Evolutionary conservation across 1,284 basidiomycete species (phyloP).

Genomic region (Exsudoporus floridanus): DNA sequence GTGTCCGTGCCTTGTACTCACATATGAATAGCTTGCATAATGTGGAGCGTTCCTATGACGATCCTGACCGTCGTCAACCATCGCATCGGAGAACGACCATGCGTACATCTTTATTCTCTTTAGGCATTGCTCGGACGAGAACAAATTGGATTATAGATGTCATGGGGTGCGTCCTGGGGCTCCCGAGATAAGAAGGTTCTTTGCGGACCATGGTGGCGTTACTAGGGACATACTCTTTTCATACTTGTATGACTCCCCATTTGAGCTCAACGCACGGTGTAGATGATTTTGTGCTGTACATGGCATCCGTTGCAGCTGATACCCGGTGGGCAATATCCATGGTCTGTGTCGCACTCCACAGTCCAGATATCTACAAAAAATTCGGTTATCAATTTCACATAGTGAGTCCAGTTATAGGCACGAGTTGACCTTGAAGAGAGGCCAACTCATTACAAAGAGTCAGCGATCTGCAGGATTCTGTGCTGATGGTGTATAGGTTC

Average conservation of each 20-base stretch:
- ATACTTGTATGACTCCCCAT: not conserved
- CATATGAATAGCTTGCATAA: not conserved
- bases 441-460: not conserved
- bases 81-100: not conserved
- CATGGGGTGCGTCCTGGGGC: no score
- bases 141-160: not conserved
- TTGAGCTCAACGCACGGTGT: not conserved
- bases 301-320: not conserved
- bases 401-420: not conserved
- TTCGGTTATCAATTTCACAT: not conserved
- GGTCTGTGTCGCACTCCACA: not conserved
- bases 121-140: not conserved
- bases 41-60: slow-evolving; percentile 2
- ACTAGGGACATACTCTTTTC: not conserved
- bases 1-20: not conserved
- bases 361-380: not conserved
- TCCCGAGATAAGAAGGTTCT: not conserved
- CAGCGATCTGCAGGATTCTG: not conserved
- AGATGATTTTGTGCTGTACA: no score
- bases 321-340: not conserved
- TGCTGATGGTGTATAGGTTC: not conserved
- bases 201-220: not conserved
- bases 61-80: not conserved
- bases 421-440: not conserved
- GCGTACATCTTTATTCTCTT: not conserved